Percentiles rank a stretch among this genome's conserved stretches.
phyloP scores from a whole-genome alignment of 1,139 yeast species.

The Diutina sp. region DNA sequence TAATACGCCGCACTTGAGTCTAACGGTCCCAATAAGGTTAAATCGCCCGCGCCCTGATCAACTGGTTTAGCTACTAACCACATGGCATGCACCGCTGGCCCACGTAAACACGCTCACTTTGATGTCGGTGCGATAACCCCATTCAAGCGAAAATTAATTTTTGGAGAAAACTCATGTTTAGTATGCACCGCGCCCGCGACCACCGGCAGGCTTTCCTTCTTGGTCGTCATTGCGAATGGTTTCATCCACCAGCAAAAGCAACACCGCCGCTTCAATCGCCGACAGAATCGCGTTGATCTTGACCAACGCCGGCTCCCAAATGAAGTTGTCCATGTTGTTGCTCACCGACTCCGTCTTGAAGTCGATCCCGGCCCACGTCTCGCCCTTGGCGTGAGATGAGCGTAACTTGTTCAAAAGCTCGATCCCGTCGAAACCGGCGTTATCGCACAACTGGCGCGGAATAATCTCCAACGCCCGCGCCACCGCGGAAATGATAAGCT shows the following conservation, averaged over 20 bases:
- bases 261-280: slow-evolving; percentile 95
- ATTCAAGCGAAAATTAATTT: not conserved
- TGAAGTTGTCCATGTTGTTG: slow-evolving; percentile 73
- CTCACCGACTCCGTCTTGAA: slow-evolving; percentile 76
- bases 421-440: slow-evolving; percentile 95
- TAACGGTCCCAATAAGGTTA: not conserved
- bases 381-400: slow-evolving; percentile 91
- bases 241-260: slow-evolving; percentile 88
- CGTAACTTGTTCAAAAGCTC: slow-evolving; percentile 83
- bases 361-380: slow-evolving; percentile 84
- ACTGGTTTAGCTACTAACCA: not conserved
- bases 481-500: slow-evolving; percentile 77
- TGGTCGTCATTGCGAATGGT: slow-evolving; percentile 43
- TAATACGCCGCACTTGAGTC: not conserved
- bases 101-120: not conserved
- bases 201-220: slow-evolving; percentile 6
- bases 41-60: not conserved
- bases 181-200: slow-evolving; percentile 9
- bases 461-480: slow-evolving; percentile 92
- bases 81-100: not conserved
- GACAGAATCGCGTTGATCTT: slow-evolving; percentile 88
- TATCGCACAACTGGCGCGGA: slow-evolving; percentile 95
- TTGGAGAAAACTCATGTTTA: not conserved
- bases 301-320: slow-evolving; percentile 97
- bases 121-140: not conserved